Conservation (phyloP, 2,329 filamentous ascomycete genomes). For the Thielaviopsis punctulata region DNA sequence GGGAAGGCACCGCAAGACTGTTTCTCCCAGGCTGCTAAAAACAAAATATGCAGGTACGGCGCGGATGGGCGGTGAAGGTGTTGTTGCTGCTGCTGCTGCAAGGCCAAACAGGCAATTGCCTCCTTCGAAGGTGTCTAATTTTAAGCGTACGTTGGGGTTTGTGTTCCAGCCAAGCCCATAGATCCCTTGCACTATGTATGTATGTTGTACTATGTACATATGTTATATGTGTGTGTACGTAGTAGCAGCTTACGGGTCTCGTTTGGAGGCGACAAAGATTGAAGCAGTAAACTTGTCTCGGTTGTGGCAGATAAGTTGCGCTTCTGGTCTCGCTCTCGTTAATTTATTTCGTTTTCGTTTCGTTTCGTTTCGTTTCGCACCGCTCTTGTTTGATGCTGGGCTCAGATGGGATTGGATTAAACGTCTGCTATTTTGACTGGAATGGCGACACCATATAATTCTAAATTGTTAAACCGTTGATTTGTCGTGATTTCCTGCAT, state of each 20-base stretch:
- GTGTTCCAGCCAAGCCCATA: neutral
- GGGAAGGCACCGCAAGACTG: neutral
- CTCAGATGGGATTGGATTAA: neutral
- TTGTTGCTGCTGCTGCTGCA: neutral
- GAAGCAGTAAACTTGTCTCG: no score
- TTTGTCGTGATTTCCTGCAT: neutral
- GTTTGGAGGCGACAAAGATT: no score
- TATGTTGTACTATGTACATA: no score
- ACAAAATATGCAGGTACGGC: neutral
- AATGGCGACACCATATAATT: neutral
- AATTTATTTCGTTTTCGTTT: no score
- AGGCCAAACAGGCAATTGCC: neutral
- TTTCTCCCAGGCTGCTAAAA: neutral
- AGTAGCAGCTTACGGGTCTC: no score
- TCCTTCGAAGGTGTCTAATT: neutral
- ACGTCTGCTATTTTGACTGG: neutral
- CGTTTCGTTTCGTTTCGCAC: neutral
- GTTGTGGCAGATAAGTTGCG: no score
- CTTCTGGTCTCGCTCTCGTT: no score
- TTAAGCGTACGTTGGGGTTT: no score
- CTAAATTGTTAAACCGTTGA: neutral
- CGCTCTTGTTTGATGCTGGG: no score
- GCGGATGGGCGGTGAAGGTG: neutral
- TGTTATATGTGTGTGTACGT: no score
- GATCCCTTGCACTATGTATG: no score